Base-by-base conservation (phyloP, 2,329 filamentous ascomycete genomes). In the Furcasterigmium sp. region DNA sequence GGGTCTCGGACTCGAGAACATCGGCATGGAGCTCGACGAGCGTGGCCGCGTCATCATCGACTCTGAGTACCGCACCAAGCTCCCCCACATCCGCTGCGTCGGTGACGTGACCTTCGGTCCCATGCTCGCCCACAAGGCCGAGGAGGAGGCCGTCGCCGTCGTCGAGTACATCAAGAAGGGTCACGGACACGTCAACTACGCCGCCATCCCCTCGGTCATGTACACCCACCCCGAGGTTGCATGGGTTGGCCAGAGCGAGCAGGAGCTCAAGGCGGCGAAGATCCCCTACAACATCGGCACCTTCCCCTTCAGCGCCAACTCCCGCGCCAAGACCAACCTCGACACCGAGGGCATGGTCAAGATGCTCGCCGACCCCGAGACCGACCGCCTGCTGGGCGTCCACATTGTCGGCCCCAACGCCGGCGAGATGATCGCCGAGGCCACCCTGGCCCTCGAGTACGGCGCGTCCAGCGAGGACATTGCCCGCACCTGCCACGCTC, bases 401-500 rank as follows among this genome's bases (percentile, higher is more conserved):
- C 93, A 98, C 77, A 97, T 98, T 67, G 85, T 98, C 57, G 93
- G 93, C 47, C 79, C 93, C 56, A 93, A 93, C 65, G 93, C 93
- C 35, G 93, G 93, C 60, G 93, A 98, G 78, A 97, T 98, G 93
- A 96, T 98, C 72, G 93, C 93, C 3, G 93, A 98, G 74, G 93
- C 86, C 52, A 93, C 91, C 11, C 75, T 98, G 59, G 93, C 93
- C 45, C 75, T 98, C 40, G 93, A 98, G 74, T 98, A 98, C 61
- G 93, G 93, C 52, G 93, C 93, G 23, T 93, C 87, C 52, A 91
- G 83, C 58, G 93, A 98, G 73, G 93, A 96, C 67, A 88, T 95
- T 62, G 90, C 85, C 49, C 82, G 93, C 61, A 97, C 93, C 52
- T 93, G 88, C 70, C 93, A 98, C 70, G 93, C 93, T 44, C 93